phyloP scores from a whole-genome alignment of 2,329 filamentous ascomycete genomes.

The Calonectria fujianensis region DNA sequence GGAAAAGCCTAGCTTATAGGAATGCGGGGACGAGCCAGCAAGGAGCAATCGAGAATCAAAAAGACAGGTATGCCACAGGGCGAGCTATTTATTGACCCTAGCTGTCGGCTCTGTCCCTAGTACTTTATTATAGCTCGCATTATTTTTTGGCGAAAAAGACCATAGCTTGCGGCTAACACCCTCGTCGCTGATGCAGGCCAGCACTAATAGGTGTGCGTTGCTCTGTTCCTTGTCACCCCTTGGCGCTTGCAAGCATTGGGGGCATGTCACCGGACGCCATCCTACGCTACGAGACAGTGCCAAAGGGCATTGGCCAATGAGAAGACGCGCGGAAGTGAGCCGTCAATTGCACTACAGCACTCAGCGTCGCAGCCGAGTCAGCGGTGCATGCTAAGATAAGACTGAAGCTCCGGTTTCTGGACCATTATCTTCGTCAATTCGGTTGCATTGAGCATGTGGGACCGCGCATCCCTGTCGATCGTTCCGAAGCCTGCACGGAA shows the following conservation, averaged over 20 bases:
- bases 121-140: neutral
- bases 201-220: neutral
- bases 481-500: neutral
- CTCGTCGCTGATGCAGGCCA: neutral
- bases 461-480: neutral
- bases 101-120: neutral
- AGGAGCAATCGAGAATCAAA: neutral
- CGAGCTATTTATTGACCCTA: neutral
- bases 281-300: neutral
- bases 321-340: neutral
- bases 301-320: neutral
- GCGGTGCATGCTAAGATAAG: neutral
- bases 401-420: neutral
- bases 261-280: neutral
- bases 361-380: neutral
- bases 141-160: neutral
- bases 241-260: neutral
- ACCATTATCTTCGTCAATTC: neutral
- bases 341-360: no score
- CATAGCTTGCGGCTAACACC: conserved; percentile 2
- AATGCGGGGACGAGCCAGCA: neutral
- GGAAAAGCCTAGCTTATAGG: neutral
- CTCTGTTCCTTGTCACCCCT: neutral
- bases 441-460: neutral
- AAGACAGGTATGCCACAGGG: neutral